phyloP scores from a whole-genome alignment of 2,329 filamentous ascomycete species.

The Ilyonectria robusta region DNA sequence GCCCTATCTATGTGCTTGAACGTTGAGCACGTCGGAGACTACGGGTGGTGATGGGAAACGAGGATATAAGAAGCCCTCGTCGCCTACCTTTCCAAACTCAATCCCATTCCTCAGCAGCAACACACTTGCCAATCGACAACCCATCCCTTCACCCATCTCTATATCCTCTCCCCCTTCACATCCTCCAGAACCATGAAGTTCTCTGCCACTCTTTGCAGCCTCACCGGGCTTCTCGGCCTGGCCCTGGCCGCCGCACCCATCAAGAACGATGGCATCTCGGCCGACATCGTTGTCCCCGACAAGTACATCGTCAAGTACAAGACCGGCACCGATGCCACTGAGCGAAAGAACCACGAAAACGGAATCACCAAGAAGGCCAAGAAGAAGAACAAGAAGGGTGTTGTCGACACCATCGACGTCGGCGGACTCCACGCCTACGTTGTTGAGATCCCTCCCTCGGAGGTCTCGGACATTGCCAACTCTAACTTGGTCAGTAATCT shows the following conservation, averaged over 20 bases:
- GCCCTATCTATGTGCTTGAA: neutral
- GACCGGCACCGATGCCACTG: neutral
- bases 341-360: slow-evolving; percentile 23
- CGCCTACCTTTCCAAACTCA: neutral
- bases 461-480: slow-evolving; percentile 20
- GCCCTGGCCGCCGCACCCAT: slow-evolving; percentile 22
- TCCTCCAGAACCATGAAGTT: slow-evolving; percentile 24
- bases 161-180: too few relatives aligned
- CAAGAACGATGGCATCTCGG: slow-evolving; percentile 18
- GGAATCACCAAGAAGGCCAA: slow-evolving; percentile 15
- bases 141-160: too few relatives aligned
- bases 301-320: slow-evolving; percentile 37
- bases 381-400: slow-evolving; percentile 26
- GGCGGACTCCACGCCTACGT: slow-evolving; percentile 27
- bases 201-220: slow-evolving; percentile 16
- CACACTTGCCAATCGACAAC: too few relatives aligned
- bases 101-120: neutral
- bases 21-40: neutral
- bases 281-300: slow-evolving; percentile 24
- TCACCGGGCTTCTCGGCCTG: slow-evolving; percentile 19
- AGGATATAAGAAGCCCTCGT: neutral
- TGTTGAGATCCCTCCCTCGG: slow-evolving; percentile 14
- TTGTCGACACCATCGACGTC: slow-evolving; percentile 15
- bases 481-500: slow-evolving; percentile 18
- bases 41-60: neutral